Conservation (phyloP, 176 grass and related monocot species). For the Secale cereale region DNA sequence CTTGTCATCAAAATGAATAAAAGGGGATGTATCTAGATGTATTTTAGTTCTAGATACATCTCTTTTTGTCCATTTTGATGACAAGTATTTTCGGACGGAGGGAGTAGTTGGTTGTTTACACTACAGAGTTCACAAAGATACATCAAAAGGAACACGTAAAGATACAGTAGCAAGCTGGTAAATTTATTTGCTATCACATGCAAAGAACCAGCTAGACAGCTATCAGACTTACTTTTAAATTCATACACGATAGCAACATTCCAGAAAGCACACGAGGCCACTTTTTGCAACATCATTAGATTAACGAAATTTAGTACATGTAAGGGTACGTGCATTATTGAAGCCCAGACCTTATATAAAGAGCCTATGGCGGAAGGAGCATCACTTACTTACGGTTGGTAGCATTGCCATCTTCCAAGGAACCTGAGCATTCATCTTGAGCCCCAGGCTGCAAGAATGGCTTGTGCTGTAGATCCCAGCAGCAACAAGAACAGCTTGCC, state of each 20-base stretch:
- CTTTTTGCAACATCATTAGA: constrained; percentile 2
- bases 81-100: too few species aligned
- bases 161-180: not conserved
- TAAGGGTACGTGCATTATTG: not conserved
- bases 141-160: not conserved
- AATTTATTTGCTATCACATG: constrained; percentile 29
- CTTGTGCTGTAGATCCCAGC: constrained; percentile 20
- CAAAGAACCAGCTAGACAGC: constrained; percentile 10
- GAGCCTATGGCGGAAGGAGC: not conserved
- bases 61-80: too few species aligned
- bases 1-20: too few species aligned
- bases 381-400: constrained; percentile 15
- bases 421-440: constrained; percentile 12
- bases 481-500: constrained; percentile 19
- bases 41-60: too few species aligned
- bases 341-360: constrained; percentile 34
- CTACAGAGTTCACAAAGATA: not conserved
- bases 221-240: constrained; percentile 25
- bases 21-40: too few species aligned
- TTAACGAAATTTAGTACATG: not conserved
- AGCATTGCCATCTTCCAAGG: not conserved
- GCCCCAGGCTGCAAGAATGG: constrained; percentile 33
- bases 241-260: constrained; percentile 40
- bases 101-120: not conserved
- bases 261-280: constrained; percentile 39